Conservation (phyloP, 106 monocot genomes). For the Iris macrosiphon region DNA sequence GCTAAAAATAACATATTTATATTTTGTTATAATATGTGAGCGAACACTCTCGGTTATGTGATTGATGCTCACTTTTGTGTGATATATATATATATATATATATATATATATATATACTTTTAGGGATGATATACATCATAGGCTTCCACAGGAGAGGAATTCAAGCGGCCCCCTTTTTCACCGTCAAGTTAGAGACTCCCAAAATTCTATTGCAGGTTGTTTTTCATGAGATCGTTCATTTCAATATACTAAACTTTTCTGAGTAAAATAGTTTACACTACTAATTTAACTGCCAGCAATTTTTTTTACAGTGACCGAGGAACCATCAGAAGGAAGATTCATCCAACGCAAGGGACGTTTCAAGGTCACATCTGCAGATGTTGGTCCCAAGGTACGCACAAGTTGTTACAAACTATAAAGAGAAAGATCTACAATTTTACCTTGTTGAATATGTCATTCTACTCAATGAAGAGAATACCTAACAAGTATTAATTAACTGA, state of each 20-base stretch:
- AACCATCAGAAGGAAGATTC: constrained; percentile 54
- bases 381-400: constrained; percentile 56
- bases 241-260: too few species aligned
- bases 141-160: constrained; percentile 7
- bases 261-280: too few species aligned
- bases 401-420: background rate
- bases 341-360: constrained; percentile 82
- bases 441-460: background rate
- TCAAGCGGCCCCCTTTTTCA: constrained; percentile 7
- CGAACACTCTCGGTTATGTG: too few species aligned
- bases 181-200: constrained; percentile 8
- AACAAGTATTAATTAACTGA: too few species aligned
- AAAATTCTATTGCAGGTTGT: constrained; percentile 1
- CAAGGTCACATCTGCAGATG: constrained; percentile 69
- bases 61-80: background rate
- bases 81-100: background rate
- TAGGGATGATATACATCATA: constrained; percentile 8
- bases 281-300: too few species aligned
- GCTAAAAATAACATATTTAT: too few species aligned
- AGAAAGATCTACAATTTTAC: background rate
- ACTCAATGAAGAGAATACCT: background rate
- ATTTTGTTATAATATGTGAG: too few species aligned
- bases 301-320: too few species aligned
- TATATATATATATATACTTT: background rate
- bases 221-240: too few species aligned